Evolutionary conservation across 1,284 basidiomycete species (phyloP).

Genomic region (Neotropicomus parvogracilis): DNA sequence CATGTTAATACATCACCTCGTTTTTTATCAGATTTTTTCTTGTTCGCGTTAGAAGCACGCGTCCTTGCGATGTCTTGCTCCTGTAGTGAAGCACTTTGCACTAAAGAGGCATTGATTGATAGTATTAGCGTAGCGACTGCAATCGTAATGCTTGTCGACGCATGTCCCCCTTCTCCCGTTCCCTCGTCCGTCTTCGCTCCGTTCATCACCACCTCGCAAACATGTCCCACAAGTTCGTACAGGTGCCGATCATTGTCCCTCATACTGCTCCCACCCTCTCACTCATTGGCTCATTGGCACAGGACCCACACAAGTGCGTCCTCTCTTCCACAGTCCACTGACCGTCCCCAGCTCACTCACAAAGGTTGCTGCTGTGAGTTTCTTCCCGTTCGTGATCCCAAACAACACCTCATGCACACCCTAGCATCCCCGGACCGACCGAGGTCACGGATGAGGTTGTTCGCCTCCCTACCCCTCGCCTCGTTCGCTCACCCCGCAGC

Average conservation of each 20-base stretch:
- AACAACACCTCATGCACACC: background rate
- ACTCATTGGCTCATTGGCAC: background rate
- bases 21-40: background rate
- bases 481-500: background rate
- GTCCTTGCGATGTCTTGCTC: background rate
- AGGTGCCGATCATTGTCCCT: background rate
- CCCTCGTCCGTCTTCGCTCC: background rate
- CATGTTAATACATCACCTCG: background rate
- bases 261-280: too few species aligned
- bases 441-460: conserved; percentile 76
- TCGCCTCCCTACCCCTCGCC: conserved; percentile 21
- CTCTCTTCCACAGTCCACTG: background rate
- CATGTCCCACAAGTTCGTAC: conserved; percentile 8
- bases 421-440: conserved; percentile 78
- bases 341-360: background rate
- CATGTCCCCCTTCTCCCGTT: too few species aligned
- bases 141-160: too few species aligned
- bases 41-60: background rate
- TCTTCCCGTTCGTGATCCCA: background rate
- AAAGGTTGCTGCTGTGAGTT: conserved; percentile 64
- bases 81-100: too few species aligned
- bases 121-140: too few species aligned
- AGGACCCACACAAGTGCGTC: conserved; percentile 67
- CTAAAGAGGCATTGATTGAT: too few species aligned
- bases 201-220: background rate